Evolutionary conservation across 208 protist genomes (phyloP), one percentile per base, ranked within the genome.

Genomic region (Trypanosoma congolense): DNA sequence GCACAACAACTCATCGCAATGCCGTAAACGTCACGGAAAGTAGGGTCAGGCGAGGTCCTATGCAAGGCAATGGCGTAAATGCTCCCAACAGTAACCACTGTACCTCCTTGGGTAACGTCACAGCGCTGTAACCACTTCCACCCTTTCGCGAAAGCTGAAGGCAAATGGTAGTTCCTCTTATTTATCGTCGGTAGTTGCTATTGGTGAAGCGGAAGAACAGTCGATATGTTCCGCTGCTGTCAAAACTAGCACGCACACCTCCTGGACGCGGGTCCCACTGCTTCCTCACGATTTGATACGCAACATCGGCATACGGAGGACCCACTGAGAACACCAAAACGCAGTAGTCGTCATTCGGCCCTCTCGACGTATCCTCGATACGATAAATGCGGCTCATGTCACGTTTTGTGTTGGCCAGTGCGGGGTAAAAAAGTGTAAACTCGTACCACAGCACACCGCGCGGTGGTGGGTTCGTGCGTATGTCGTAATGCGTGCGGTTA

Each of bases 351-450:
- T 95, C 90, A 24, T 64, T 82, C 8, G 67, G 69, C 1, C 88
- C 87, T 33, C 66, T 75, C 9, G 70, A 60, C 21, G 80, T 81
- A 24, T 86, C 68, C 42, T 96, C 84, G 33, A 98, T 77, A 55
- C 62, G 89, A 70, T 96, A 99, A 50, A 97, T 81, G 28, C 89
- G 65, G 0, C 80, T 66, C 70, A 92, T 94, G 69, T 99, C 96
- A 16, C 69, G 69, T 68, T 87, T 88, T 33, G 82, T 91, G 55
- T 89, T 78, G 16, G 97, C 96, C 0, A 99, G 82, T 52, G 98
- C 95, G 2, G 97, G 97, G 73, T 99, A 99, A 80, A 99, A 99
- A 33, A 99, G 90, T 50, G 98, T 99, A 77, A 99, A 99, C 78
- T 99, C 98, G 83, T 99, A 99, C 66, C 98, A 98, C 66, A 97